Conservation (phyloP, 2,329 filamentous ascomycete species). For the Leptographium lundbergii region DNA sequence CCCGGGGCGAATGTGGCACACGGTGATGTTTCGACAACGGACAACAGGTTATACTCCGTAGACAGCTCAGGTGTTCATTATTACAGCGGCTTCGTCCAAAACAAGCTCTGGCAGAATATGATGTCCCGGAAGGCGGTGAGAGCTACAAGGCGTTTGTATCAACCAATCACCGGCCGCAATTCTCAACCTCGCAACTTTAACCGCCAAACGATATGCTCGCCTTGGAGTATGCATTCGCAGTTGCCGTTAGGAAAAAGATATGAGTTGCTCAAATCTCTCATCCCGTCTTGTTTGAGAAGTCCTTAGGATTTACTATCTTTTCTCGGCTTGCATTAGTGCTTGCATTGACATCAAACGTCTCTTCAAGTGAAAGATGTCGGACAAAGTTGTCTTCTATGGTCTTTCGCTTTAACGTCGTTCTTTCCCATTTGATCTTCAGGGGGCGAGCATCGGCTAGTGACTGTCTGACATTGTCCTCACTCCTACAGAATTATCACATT, state of each 20-base stretch:
- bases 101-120: slow-evolving; percentile 7
- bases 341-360: neutral
- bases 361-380: neutral
- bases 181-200: neutral
- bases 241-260: neutral
- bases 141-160: neutral
- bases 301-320: neutral
- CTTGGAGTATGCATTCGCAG: neutral
- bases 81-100: neutral
- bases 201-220: neutral
- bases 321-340: neutral
- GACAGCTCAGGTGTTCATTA: neutral
- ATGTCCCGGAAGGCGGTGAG: slow-evolving; percentile 6
- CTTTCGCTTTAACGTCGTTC: neutral
- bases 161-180: slow-evolving; percentile 1
- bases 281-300: neutral
- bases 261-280: neutral
- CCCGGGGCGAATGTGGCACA: neutral
- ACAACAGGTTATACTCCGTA: neutral
- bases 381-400: neutral
- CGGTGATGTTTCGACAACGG: neutral
- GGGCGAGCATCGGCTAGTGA: neutral
- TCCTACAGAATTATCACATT: neutral
- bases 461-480: neutral
- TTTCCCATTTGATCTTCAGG: neutral